Evolutionary conservation across 495 filamentous ascomycete species (phyloP).

Genomic region (Daldinia caldariorum): DNA sequence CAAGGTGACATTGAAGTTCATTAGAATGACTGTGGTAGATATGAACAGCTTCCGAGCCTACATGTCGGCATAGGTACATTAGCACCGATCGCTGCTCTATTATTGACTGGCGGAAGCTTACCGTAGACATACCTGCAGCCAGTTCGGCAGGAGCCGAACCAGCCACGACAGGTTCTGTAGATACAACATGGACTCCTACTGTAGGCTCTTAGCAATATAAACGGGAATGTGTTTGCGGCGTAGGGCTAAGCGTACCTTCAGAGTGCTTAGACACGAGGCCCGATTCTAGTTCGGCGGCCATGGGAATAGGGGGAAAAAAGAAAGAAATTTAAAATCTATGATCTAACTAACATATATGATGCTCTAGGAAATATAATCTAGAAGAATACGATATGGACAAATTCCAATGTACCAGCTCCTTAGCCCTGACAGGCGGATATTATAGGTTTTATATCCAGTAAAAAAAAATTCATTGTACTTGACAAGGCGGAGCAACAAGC

Average conservation of each 20-base stretch:
- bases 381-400: neutral
- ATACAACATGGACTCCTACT: neutral
- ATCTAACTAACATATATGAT: neutral
- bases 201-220: neutral
- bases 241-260: neutral
- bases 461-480: neutral
- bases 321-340: neutral
- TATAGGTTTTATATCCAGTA: slow-evolving; percentile 7
- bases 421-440: neutral
- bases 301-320: neutral
- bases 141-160: slow-evolving; percentile 1
- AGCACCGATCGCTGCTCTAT: neutral
- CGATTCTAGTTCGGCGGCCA: neutral
- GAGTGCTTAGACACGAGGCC: neutral
- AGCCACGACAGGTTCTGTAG: neutral
- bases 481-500: neutral
- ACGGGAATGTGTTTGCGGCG: neutral
- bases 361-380: neutral
- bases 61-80: neutral
- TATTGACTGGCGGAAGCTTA: neutral
- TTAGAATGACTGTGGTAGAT: neutral
- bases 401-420: neutral
- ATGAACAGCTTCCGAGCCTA: slow-evolving; percentile 1
- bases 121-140: slow-evolving; percentile 1
- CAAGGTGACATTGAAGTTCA: slow-evolving; percentile 13